Conservation (phyloP, 129 eudicot genomes). For the Pseudognaphalium luteoalbum region DNA sequence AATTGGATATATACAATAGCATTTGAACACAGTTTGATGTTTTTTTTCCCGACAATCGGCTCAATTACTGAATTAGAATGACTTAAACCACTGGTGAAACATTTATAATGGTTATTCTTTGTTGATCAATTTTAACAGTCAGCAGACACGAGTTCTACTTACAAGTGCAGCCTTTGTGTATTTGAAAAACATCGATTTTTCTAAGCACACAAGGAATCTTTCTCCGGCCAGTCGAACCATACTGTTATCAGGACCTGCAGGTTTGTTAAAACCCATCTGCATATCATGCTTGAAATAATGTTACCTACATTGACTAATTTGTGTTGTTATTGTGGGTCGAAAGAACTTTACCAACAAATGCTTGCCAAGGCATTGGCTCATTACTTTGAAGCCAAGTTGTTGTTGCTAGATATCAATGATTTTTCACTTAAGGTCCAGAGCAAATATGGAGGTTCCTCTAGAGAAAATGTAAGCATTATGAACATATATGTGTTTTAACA, state of each 20-base stretch:
- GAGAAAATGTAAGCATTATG: constrained; percentile 62
- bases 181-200: constrained; percentile 62
- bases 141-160: constrained; percentile 77
- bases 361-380: constrained; percentile 95
- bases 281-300: background rate
- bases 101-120: constrained; percentile 14
- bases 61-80: too few species aligned
- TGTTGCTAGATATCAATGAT: constrained; percentile 72
- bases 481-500: background rate
- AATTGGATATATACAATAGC: too few species aligned
- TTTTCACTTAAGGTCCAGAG: constrained; percentile 84
- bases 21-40: background rate
- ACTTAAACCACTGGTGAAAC: background rate
- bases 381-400: constrained; percentile 79
- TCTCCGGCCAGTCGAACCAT: constrained; percentile 96
- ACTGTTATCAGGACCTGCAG: constrained; percentile 92
- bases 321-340: constrained; percentile 4
- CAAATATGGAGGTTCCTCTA: constrained; percentile 68
- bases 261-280: constrained; percentile 29
- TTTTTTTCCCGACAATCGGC: background rate
- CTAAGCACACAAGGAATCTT: constrained; percentile 87
- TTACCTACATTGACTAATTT: constrained; percentile 7
- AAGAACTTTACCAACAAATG: constrained; percentile 92
- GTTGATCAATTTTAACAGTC: constrained; percentile 41
- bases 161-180: constrained; percentile 93